Conservation (phyloP, 345 rosid species). For the Lumnitzera littorea region DNA sequence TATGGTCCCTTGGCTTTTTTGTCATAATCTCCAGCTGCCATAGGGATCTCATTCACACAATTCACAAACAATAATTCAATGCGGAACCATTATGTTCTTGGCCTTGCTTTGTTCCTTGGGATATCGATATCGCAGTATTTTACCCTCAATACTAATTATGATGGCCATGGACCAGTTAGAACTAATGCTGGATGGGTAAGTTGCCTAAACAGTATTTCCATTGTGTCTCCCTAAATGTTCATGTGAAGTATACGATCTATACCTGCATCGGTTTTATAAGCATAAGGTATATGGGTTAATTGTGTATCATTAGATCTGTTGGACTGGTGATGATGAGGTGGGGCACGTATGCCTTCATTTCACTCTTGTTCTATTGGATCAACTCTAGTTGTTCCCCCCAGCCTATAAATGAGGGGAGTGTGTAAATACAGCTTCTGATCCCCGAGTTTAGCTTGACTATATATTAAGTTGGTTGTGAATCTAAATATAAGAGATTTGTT, state of each 20-base stretch:
- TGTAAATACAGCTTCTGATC: no score
- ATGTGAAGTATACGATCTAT: no score
- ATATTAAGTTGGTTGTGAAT: no score
- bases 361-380: no score
- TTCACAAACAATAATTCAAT: conserved; percentile 74
- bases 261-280: no score
- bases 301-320: no score
- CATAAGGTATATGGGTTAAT: no score
- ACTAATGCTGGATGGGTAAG: conserved; percentile 92
- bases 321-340: no score
- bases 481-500: no score
- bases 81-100: conserved; percentile 84
- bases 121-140: conserved; percentile 85
- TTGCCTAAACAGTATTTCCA: conserved; percentile 5
- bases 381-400: no score
- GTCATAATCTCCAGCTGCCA: conserved; percentile 44
- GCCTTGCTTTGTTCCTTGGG: conserved; percentile 77
- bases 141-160: conserved; percentile 25
- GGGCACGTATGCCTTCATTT: no score
- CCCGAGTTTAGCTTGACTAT: no score
- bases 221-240: background rate
- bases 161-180: conserved; percentile 74
- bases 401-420: background rate
- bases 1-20: background rate
- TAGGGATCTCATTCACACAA: conserved; percentile 84